Evolutionary conservation across 2,329 filamentous ascomycete species (phyloP), one percentile per base, ranked within the genome.

Genomic region (Pyrenochaeta sp.): DNA sequence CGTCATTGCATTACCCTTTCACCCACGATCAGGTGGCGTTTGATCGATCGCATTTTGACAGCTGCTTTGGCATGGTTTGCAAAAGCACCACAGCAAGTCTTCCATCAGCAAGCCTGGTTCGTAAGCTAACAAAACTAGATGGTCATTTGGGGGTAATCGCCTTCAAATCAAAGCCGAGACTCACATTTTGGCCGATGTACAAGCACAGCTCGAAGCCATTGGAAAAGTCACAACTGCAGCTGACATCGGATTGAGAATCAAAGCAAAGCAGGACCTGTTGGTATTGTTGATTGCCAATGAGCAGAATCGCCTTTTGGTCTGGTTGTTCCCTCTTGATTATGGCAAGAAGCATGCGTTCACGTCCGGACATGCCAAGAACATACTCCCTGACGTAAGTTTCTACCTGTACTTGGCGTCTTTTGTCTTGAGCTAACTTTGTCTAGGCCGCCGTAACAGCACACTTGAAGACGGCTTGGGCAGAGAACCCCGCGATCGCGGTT

Each of bases 71-170:
- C 85, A 56, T 99, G 96, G 96, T 99, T 99, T 76, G 86, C 83
- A 33, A 85, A 88, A 61, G 81, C 91, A 5, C 91, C 93, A 12
- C 86, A 87, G 80, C 82, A 75, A 61, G 75, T 66, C 14, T 31
- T 31, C 35, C 14, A 33, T 1, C 23, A 7, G 20, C 10, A 15
- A 12, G 21, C 21, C 11, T 30, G 7, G 15, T 40, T 23, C 47
- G 3, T 29, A 15, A 44, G 41, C 58, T 69, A 58, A 70, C 49
- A 40, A 18, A 12, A 46, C n/a, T 58, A 82, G 81, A 62, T 99
- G 95, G 94, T 96, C 95, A 0, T 98, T 95, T 75, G 95, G 95
- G 51, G 95, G 94, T 66, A 99, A 97, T 71, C 85, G 91, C 43
- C 79, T 99, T 14, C 95, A 99, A 72, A 82, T 98, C 45, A 98